Evolutionary conservation across 2,329 filamentous ascomycete species (phyloP).

Genomic region (Rhexocercosporidium sp.): DNA sequence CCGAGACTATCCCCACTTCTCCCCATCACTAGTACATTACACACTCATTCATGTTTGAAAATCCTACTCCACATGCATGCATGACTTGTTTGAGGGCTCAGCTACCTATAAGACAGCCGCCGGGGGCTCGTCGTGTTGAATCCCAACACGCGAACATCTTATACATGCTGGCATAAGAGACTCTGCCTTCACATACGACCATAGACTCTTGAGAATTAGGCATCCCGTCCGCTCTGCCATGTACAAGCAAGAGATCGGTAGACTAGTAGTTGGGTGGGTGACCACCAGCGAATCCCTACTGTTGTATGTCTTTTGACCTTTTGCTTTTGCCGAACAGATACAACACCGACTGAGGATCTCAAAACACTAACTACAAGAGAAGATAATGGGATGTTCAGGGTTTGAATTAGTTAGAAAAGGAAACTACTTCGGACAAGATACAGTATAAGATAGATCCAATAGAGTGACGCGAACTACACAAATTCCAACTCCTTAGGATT

Average conservation of each 20-base stretch:
- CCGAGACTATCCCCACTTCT: too few species aligned
- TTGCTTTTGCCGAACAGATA: background rate
- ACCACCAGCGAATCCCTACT: constrained; percentile 3
- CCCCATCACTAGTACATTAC: too few species aligned
- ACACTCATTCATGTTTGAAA: too few species aligned
- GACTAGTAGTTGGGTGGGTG: constrained; percentile 4
- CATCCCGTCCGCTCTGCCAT: constrained; percentile 8
- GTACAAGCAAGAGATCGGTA: constrained; percentile 1
- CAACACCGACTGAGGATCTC: background rate
- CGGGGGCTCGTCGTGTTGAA: too few species aligned
- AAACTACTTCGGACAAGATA: background rate
- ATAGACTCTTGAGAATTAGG: constrained; percentile 4
- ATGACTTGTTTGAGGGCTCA: too few species aligned
- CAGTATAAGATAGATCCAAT: too few species aligned
- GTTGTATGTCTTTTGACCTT: background rate
- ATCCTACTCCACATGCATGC: too few species aligned
- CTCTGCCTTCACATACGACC: background rate
- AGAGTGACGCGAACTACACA: constrained; percentile 36
- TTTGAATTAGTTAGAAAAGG: too few species aligned
- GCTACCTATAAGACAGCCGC: too few species aligned
- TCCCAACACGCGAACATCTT: too few species aligned
- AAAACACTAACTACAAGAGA: too few species aligned
- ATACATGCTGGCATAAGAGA: background rate
- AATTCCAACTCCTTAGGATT: constrained; percentile 45
- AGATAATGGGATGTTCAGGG: too few species aligned